Evolutionary conservation across 2,329 filamentous ascomycete genomes (phyloP).

Genomic region (Lecanicillium sp.): DNA sequence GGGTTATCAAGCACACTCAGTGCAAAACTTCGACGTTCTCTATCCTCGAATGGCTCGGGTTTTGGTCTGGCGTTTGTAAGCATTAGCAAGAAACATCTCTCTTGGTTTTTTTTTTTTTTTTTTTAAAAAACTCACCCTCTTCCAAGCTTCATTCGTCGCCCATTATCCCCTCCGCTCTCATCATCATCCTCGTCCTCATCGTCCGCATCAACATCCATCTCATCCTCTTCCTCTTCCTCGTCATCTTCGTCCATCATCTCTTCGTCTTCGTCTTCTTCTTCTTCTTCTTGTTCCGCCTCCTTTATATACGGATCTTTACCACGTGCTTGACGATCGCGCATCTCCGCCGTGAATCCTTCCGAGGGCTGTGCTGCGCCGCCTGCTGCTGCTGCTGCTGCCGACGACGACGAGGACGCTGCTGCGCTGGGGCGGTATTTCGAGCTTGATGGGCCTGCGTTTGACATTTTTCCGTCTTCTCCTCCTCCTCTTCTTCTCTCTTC

Average conservation of each 20-base stretch:
- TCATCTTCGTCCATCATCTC: slow-evolving; percentile 2
- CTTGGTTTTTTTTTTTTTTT: not conserved
- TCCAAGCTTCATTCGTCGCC: slow-evolving; percentile 10
- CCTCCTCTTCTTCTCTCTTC: no score
- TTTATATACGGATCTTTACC: slow-evolving; percentile 45
- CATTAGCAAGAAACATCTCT: not conserved
- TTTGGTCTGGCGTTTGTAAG: slow-evolving; percentile 6
- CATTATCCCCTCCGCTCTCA: slow-evolving; percentile 11
- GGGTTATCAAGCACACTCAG: slow-evolving; percentile 46
- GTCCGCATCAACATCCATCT: not conserved
- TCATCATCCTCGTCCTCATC: not conserved
- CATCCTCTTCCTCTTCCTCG: slow-evolving; percentile 3
- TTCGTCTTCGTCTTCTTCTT: slow-evolving; percentile 19
- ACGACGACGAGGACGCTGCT: no score
- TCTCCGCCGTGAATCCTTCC: slow-evolving; percentile 33
- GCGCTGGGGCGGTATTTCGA: no score
- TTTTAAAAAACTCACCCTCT: slow-evolving; percentile 1
- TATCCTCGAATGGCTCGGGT: slow-evolving; percentile 31
- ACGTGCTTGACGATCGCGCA: slow-evolving; percentile 51
- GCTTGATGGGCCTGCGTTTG: no score
- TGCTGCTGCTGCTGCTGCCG: not conserved
- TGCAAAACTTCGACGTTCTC: slow-evolving; percentile 40
- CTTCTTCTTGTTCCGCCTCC: slow-evolving; percentile 21
- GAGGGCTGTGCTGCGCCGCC: not conserved
- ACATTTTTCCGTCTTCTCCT: no score